These are phyloP conservation scores for Apiospora arundinis DNA, from an alignment of 2,329 filamentous ascomycete species.

Conservation along the genomic window DNA sequence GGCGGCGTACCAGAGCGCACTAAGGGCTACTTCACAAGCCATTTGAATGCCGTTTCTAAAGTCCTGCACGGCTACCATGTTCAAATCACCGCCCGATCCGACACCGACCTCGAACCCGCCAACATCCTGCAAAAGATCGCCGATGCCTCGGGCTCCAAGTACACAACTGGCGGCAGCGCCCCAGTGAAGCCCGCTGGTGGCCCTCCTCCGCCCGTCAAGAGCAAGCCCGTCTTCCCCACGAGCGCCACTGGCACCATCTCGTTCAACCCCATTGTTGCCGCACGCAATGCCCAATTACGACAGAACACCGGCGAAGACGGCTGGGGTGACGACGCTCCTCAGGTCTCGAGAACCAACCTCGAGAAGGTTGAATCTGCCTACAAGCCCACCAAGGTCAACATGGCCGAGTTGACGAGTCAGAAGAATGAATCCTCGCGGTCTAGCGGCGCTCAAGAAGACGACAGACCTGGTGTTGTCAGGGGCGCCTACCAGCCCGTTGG, in stretches of 20 bases:
- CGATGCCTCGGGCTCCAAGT: constrained; percentile 94
- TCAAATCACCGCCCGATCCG: constrained; percentile 93
- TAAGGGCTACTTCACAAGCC: constrained; percentile 98
- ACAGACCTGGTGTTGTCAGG: constrained; percentile 71
- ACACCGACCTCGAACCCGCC: constrained; percentile 86
- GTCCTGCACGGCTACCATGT: constrained; percentile 97
- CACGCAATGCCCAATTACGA: constrained; percentile 63
- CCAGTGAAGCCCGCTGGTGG: constrained; percentile 55
- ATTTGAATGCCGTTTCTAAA: constrained; percentile 87
- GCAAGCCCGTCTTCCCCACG: constrained; percentile 92
- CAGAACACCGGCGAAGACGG: constrained; percentile 77
- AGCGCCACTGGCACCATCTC: constrained; percentile 65
- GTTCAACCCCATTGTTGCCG: constrained; percentile 73
- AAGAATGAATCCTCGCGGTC: constrained; percentile 71
- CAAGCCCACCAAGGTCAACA: constrained; percentile 93
- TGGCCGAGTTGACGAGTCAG: constrained; percentile 81
- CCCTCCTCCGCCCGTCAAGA: constrained; percentile 75
- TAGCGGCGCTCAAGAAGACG: constrained; percentile 51
- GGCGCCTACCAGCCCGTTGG: constrained; percentile 93
- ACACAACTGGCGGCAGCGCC: constrained; percentile 72
- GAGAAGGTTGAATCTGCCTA: constrained; percentile 94
- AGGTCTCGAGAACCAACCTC: constrained; percentile 81
- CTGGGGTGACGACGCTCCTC: constrained; percentile 95
- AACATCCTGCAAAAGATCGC: constrained; percentile 91
- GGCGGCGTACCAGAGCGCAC: constrained; percentile 98